Percentiles rank a stretch among this genome's conserved stretches.
Evolutionary conservation across 2,329 filamentous ascomycete genomes (phyloP).

Genomic region (Hypoxylon sp.): DNA sequence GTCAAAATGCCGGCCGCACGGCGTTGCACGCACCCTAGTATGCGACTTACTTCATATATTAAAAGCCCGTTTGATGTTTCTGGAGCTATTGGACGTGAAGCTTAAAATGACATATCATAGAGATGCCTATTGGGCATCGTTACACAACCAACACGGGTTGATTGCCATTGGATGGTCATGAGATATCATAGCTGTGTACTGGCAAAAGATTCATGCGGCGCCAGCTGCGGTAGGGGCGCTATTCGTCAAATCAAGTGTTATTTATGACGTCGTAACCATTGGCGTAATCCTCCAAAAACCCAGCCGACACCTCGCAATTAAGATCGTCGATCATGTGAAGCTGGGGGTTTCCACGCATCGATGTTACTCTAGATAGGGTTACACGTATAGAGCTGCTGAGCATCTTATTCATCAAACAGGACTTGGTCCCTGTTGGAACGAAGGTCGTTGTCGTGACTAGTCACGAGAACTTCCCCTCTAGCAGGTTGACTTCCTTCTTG

Average conservation of each 20-base stretch:
- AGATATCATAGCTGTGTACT: conserved; percentile 4
- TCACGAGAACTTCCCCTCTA: not conserved
- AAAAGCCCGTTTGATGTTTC: not conserved
- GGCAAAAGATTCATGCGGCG: conserved; percentile 22
- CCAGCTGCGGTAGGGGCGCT: conserved; percentile 28
- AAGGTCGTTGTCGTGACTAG: not conserved
- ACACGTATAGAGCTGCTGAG: too few relatives aligned
- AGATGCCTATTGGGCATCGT: not conserved
- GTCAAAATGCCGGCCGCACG: conserved; percentile 27
- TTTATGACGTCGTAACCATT: conserved; percentile 33
- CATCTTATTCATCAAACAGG: not conserved
- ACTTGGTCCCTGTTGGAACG: not conserved
- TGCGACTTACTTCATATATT: conserved; percentile 16
- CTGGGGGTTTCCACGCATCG: conserved; percentile 7
- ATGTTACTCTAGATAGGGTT: conserved; percentile 3
- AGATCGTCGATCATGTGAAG: conserved; percentile 25
- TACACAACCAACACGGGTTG: not conserved
- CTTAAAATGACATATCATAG: conserved; percentile 15
- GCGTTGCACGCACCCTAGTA: not conserved
- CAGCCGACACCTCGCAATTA: conserved; percentile 28
- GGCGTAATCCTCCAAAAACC: conserved; percentile 20
- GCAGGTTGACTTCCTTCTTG: not conserved
- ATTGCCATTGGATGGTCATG: conserved; percentile 15
- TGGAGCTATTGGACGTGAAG: conserved; percentile 4
- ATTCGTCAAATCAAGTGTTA: conserved; percentile 17